Percentiles rank a stretch among this genome's conserved stretches.
Conservation (phyloP, 176 grass and related monocot genomes). For the Phragmites australis region DNA sequence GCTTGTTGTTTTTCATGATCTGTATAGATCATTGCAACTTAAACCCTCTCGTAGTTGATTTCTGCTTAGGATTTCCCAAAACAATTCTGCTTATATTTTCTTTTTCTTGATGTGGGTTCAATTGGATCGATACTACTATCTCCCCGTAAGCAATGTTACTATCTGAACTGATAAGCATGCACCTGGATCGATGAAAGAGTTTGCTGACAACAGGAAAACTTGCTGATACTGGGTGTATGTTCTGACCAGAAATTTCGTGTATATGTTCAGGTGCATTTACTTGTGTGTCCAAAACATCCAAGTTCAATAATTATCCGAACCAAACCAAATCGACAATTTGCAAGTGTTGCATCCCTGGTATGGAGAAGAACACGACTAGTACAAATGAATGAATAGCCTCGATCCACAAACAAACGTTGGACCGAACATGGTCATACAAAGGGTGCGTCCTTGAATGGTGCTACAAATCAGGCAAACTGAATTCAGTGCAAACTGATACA, state of each 20-base stretch:
- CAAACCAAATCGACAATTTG: no score
- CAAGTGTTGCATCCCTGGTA: no score
- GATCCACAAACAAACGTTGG: constrained; percentile 42
- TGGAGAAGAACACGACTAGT: no score
- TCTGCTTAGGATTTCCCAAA: background rate
- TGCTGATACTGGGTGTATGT: background rate
- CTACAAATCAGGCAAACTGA: constrained; percentile 29
- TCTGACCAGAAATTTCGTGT: no score
- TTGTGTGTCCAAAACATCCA: no score
- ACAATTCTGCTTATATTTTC: background rate
- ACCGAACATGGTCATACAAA: constrained; percentile 17
- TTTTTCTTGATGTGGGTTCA: background rate
- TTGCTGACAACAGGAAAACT: background rate
- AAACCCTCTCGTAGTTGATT: background rate
- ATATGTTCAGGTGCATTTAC: no score
- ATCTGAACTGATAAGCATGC: background rate
- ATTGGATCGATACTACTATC: background rate
- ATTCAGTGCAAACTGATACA: constrained; percentile 28
- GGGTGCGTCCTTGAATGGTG: constrained; percentile 22
- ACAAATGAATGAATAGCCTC: constrained; percentile 45
- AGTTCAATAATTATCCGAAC: no score
- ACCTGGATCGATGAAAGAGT: background rate
- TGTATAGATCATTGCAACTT: background rate
- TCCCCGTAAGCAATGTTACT: background rate
- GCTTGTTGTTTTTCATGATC: background rate